phyloP scores from a whole-genome alignment of 768 basidiomycete species.

The Lentinula sp. region DNA sequence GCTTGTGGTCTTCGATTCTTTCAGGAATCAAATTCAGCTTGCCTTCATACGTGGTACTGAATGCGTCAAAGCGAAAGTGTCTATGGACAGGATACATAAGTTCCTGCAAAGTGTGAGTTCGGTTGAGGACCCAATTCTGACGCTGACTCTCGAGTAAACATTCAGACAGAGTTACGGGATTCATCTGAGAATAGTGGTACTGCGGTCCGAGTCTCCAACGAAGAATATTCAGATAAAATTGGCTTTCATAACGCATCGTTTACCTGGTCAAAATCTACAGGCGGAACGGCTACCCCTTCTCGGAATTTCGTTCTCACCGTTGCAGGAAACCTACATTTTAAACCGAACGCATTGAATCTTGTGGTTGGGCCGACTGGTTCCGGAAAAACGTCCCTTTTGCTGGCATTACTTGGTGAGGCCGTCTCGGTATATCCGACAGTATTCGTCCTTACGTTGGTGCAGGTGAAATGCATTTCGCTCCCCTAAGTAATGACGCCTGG shows the following conservation, averaged over 20 bases:
- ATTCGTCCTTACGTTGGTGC: not conserved
- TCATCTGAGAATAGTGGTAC: conserved; percentile 14
- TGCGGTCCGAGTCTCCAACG: not conserved
- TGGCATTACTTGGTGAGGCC: conserved; percentile 50
- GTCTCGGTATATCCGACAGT: not conserved
- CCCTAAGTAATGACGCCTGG: conserved; percentile 47
- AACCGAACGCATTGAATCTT: conserved; percentile 45
- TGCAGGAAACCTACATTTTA: conserved; percentile 49
- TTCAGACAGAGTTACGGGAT: conserved; percentile 44
- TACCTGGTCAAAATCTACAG: conserved; percentile 37
- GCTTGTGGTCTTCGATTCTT: conserved; percentile 38
- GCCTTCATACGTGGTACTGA: conserved; percentile 6
- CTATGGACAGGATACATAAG: conserved; percentile 46
- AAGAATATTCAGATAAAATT: conserved; percentile 21
- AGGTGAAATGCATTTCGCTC: conserved; percentile 58
- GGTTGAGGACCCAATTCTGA: not conserved
- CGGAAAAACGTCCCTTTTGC: conserved; percentile 60
- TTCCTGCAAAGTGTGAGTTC: conserved; percentile 31
- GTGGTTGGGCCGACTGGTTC: conserved; percentile 34
- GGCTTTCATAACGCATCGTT: conserved; percentile 52
- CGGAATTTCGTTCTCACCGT: conserved; percentile 43
- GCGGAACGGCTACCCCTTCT: conserved; percentile 30
- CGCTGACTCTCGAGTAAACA: not conserved
- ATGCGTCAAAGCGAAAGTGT: conserved; percentile 46
- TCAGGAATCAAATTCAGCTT: conserved; percentile 19